Conservation (phyloP, 169 alveolate genomes). For the Plasmodium knowlesi region DNA sequence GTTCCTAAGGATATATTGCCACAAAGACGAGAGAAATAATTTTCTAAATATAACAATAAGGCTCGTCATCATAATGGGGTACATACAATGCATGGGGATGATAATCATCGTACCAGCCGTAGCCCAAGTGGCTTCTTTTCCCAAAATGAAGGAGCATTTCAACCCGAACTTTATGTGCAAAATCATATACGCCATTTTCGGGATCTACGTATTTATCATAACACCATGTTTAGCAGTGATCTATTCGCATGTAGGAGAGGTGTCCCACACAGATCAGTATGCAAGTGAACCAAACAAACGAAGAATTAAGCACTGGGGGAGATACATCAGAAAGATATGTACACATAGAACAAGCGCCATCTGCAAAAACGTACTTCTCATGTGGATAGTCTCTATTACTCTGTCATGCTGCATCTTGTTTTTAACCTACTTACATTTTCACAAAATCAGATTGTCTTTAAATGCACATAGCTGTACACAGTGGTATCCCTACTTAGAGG, state of each 20-base stretch:
- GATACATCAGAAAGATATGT: background rate
- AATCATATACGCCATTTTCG: background rate
- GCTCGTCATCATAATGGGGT: constrained; percentile 45
- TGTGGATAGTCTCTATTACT: background rate
- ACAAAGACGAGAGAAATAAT: constrained; percentile 23
- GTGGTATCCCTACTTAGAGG: constrained; percentile 32
- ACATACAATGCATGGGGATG: constrained; percentile 22
- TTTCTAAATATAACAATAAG: background rate
- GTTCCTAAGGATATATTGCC: constrained; percentile 12
- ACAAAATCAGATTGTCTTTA: constrained; percentile 6
- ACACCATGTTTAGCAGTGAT: constrained; percentile 12
- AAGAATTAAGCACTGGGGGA: background rate
- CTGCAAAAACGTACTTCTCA: background rate
- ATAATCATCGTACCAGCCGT: constrained; percentile 40
- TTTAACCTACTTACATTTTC: constrained; percentile 25
- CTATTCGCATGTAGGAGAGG: background rate
- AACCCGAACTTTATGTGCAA: background rate
- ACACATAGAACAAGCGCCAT: background rate
- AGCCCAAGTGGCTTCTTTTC: background rate
- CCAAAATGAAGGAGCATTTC: background rate
- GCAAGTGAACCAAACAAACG: background rate
- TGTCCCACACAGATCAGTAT: background rate
- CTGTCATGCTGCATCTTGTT: background rate
- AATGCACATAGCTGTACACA: constrained; percentile 40
- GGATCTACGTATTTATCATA: background rate